Conservation (phyloP, 257 asterid genomes). For the Nicotiana noctiflora region DNA sequence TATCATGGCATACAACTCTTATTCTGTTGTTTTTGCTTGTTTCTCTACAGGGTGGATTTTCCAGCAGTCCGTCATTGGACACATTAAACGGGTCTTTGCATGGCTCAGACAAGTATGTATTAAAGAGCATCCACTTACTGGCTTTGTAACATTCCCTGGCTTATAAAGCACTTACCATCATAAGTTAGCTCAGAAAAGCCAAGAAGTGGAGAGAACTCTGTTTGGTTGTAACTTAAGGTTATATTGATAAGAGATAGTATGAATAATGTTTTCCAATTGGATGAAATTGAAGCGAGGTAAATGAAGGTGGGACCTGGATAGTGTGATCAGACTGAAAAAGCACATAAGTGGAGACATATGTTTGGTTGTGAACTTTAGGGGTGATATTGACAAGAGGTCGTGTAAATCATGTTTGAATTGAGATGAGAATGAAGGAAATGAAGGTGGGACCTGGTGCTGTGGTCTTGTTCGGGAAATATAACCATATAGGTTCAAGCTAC, state of each 20-base stretch:
- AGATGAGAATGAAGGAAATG: background rate
- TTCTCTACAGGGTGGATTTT: constrained; percentile 62
- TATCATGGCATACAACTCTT: background rate
- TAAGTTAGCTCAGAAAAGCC: background rate
- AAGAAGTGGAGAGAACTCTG: background rate
- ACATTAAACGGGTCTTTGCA: constrained; percentile 47
- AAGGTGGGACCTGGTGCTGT: background rate
- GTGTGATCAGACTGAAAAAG: background rate
- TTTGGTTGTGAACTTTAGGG: background rate
- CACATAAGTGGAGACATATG: background rate
- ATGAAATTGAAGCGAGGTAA: background rate
- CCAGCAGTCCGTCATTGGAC: constrained; percentile 65
- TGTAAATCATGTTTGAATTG: background rate
- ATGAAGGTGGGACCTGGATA: background rate
- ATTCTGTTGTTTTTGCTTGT: constrained; percentile 5
- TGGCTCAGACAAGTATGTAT: constrained; percentile 57
- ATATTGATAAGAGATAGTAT: background rate
- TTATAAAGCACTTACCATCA: background rate
- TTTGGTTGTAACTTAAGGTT: background rate
- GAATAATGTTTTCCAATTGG: background rate
- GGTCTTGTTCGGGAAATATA: too few relatives aligned
- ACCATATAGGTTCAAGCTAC: too few relatives aligned
- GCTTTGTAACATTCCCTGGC: background rate
- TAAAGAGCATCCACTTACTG: background rate
- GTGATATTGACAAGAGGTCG: background rate